phyloP scores from a whole-genome alignment of 2,329 filamentous ascomycete genomes.

The Trichoderma gracile region DNA sequence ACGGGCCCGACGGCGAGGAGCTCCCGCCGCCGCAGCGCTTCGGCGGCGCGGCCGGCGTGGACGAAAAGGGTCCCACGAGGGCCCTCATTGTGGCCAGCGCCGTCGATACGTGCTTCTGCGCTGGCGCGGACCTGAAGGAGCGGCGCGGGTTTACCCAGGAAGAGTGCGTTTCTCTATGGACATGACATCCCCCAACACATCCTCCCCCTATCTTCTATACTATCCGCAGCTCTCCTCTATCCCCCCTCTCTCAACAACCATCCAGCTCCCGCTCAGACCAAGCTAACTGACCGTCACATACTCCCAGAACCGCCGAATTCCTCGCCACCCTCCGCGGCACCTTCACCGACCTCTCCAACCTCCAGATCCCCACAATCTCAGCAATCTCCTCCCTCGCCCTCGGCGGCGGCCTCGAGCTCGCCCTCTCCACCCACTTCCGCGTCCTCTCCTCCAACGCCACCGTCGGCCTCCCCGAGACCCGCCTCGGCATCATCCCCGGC shows the following conservation, averaged over 20 bases:
- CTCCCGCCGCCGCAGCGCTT: conserved; percentile 44
- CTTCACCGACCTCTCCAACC: conserved; percentile 68
- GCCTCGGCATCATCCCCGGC: conserved; percentile 90
- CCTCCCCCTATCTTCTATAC: too few species aligned
- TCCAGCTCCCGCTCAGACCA: background rate
- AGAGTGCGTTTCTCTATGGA: conserved; percentile 60
- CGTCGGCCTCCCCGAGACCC: conserved; percentile 86
- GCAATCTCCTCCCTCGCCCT: conserved; percentile 84
- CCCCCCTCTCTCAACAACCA: background rate
- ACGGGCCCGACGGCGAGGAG: conserved; percentile 57
- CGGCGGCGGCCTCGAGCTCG: conserved; percentile 91
- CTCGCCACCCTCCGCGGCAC: conserved; percentile 74
- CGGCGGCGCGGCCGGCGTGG: conserved; percentile 47
- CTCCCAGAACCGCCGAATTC: conserved; percentile 73
- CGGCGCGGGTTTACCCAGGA: conserved; percentile 71
- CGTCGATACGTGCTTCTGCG: conserved; percentile 86
- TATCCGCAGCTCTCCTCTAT: background rate
- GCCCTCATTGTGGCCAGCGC: conserved; percentile 83
- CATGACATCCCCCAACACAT: background rate
- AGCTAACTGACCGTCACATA: background rate
- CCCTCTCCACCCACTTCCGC: conserved; percentile 84
- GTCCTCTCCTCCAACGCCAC: conserved; percentile 77
- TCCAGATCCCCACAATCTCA: conserved; percentile 87
- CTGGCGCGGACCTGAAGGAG: conserved; percentile 93
- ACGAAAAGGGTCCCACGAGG: conserved; percentile 63